Base-by-base conservation (phyloP, 2,329 filamentous ascomycete species). In the Bipolaris zeicola region DNA sequence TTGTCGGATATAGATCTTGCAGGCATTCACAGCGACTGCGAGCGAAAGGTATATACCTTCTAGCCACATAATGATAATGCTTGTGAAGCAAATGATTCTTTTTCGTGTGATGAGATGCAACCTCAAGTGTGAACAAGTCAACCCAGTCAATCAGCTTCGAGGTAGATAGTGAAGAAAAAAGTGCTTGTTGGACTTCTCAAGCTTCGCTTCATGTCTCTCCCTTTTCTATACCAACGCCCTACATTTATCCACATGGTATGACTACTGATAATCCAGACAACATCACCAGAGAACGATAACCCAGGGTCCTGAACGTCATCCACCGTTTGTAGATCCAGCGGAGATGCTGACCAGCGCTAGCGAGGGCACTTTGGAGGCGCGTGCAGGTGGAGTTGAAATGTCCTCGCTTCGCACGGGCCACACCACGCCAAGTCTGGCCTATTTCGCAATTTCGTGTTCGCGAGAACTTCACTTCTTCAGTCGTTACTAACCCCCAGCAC, bases 41-140 rank as follows among this genome's bases (percentile, higher is more conserved):
- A 66, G 43, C 55, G 49, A 52, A 56, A 59, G 58, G 50, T 62
- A 64, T 44, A 65, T 64, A 64, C 60, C 51, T 60, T 60, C 60
- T 61, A 72, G 62, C 66, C 70, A 73, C 61, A 63, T 72, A 73
- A 74, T 72, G 58, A 61, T 74, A 73, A 73, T 73, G 58, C 59
- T 56, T 64, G 52, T 52, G 49, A 48, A 53, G 50, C 43, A 37
- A 26, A 13, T 1, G 26, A 14, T 10, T n/a, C 7, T 31, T 37
- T 20, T 20, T 31, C 18, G 22, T 28, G 26, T 45, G 16, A 45
- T 20, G 26, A 31, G 10, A 34, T 45, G 22, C 24, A 11, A 31
- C 13, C n/a, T 6, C 3, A 16, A 22, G 8, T 10, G 26, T 28
- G 26, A 28, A 28, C 5, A 28, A 28, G 7, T 10, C 26, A 28